Evolutionary conservation across 352 stramenopile genomes (phyloP).

Genomic region (Peronosclerospora sorghi): DNA sequence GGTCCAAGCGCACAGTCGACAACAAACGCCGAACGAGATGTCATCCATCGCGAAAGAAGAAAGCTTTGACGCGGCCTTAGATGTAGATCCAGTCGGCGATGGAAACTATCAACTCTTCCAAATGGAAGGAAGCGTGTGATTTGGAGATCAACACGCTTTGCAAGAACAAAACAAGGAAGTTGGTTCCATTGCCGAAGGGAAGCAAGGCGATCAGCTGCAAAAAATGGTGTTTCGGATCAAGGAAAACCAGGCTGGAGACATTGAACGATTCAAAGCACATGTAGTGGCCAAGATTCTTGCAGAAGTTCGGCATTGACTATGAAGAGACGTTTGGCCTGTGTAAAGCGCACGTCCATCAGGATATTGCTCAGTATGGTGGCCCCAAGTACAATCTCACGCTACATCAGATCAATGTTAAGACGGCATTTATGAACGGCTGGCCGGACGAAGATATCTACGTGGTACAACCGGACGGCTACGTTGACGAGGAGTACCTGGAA

Average conservation of each 20-base stretch:
- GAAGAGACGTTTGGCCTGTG: neutral
- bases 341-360: neutral
- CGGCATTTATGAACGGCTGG: neutral
- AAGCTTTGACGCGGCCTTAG: no score
- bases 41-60: no score
- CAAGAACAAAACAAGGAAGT: conserved; percentile 5
- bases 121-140: no score
- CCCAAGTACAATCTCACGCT: neutral
- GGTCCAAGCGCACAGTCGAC: neutral
- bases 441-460: no score
- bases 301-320: neutral
- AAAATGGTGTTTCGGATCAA: no score
- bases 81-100: neutral
- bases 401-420: neutral
- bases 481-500: neutral
- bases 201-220: neutral
- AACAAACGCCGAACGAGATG: neutral
- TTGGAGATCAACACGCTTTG: conserved; percentile 1
- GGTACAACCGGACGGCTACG: neutral
- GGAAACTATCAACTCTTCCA: neutral
- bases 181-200: neutral
- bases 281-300: no score
- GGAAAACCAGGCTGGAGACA: no score
- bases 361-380: neutral
- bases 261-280: no score